These are phyloP conservation scores for Fusarium denticulatum DNA, from an alignment of 2,329 filamentous ascomycete genomes.

Conservation along the genomic window DNA sequence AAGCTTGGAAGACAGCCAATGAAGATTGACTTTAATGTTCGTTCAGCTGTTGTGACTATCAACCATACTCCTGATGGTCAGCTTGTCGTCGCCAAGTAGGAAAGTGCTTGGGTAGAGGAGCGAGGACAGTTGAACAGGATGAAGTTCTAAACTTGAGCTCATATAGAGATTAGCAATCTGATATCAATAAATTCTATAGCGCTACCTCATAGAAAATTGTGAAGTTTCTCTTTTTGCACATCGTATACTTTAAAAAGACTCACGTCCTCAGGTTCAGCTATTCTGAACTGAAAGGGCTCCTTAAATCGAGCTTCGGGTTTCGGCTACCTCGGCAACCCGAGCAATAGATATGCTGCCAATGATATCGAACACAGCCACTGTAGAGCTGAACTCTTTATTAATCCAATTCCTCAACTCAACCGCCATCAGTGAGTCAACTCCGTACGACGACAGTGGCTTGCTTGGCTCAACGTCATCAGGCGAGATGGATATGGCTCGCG, in stretches of 20 bases:
- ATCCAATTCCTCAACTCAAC: slow-evolving; percentile 57
- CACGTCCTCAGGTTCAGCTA: accelerated
- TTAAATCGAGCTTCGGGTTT: background rate
- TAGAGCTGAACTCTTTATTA: background rate
- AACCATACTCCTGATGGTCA: background rate
- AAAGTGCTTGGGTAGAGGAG: accelerated
- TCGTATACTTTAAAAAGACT: no score
- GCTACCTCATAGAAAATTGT: no score
- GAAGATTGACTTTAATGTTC: no score
- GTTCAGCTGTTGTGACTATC: no score
- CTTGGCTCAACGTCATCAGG: slow-evolving; percentile 34
- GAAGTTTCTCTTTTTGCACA: no score
- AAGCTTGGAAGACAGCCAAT: no score
- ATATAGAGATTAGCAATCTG: background rate
- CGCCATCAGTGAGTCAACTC: slow-evolving; percentile 51
- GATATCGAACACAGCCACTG: background rate
- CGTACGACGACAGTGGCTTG: slow-evolving; percentile 34
- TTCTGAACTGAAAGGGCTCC: accelerated
- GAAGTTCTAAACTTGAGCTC: background rate
- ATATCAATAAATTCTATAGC: background rate
- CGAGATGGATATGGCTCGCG: slow-evolving; percentile 46
- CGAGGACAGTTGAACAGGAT: background rate
- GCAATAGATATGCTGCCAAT: background rate
- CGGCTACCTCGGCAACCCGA: background rate
- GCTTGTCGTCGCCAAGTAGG: background rate